phyloP scores from a whole-genome alignment of 305 asterid species.

The Plantago coronopus region DNA sequence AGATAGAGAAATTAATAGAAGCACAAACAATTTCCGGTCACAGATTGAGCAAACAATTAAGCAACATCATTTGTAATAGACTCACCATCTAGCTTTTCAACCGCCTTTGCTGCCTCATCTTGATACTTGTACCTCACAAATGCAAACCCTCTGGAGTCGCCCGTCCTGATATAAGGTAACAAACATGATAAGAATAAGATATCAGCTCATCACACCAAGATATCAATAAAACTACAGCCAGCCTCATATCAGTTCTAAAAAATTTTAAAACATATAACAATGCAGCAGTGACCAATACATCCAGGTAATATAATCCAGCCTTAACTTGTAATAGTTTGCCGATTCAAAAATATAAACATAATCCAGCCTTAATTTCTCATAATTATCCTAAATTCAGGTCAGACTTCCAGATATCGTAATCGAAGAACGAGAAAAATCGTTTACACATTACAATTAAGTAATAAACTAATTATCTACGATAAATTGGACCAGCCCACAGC shows the following conservation, averaged over 20 bases:
- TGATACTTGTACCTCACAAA: slow-evolving; percentile 92
- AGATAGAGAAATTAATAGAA: neutral
- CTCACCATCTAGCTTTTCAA: slow-evolving; percentile 92
- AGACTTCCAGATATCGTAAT: too few species aligned
- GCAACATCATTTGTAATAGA: neutral
- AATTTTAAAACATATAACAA: too few species aligned
- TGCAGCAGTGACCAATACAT: neutral
- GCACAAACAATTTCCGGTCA: neutral
- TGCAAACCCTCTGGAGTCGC: slow-evolving; percentile 96
- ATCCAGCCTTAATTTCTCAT: too few species aligned
- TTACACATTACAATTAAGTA: too few species aligned
- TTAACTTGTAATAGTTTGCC: too few species aligned
- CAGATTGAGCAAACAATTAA: neutral
- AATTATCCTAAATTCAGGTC: too few species aligned
- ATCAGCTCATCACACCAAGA: neutral
- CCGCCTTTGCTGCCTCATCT: slow-evolving; percentile 93
- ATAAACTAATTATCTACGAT: too few species aligned
- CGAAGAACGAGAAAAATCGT: too few species aligned
- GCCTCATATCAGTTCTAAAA: too few species aligned
- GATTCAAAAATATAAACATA: too few species aligned
- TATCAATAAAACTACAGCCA: neutral
- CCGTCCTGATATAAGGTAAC: slow-evolving; percentile 49
- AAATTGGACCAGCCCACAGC: too few species aligned
- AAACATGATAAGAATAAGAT: neutral
- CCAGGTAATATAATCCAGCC: too few species aligned